phyloP scores from a whole-genome alignment of 2,329 filamentous ascomycete genomes.

The Truncatella angustata region DNA sequence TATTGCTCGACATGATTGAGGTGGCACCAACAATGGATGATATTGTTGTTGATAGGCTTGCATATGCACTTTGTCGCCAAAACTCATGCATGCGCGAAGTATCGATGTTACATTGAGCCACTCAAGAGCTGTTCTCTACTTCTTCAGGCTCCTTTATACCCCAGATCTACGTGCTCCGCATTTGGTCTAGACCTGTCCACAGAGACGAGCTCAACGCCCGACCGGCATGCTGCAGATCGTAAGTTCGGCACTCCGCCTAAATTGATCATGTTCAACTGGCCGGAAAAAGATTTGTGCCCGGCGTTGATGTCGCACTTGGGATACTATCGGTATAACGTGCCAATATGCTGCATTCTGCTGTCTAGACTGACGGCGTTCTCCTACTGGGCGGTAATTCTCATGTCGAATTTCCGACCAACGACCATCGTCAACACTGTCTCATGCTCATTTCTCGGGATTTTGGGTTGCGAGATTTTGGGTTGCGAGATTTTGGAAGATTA shows the following conservation, averaged over 20 bases:
- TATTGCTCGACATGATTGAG: background rate
- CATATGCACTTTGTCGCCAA: background rate
- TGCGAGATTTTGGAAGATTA: background rate
- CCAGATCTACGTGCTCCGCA: background rate
- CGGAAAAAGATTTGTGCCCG: background rate
- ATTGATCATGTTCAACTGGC: background rate
- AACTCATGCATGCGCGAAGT: slow-evolving; percentile 3
- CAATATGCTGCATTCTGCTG: too few relatives aligned
- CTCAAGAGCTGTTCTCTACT: background rate
- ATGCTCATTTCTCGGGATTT: too few relatives aligned
- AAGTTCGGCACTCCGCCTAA: too few relatives aligned
- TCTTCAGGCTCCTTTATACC: background rate
- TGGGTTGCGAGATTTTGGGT: too few relatives aligned
- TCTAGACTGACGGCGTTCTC: too few relatives aligned
- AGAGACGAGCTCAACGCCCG: background rate
- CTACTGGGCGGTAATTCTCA: too few relatives aligned
- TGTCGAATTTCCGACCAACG: too few relatives aligned
- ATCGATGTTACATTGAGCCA: slow-evolving; percentile 4
- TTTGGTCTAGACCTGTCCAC: background rate
- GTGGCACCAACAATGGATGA: background rate
- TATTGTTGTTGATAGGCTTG: background rate
- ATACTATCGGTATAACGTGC: too few relatives aligned
- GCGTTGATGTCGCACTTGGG: background rate
- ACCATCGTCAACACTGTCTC: too few relatives aligned
- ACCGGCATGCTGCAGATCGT: background rate